A percentile compares a stretch with the other conserved stretches of the same genome.
Conservation (phyloP, 2,329 filamentous ascomycete genomes). For the Fusarium veterinarium region DNA sequence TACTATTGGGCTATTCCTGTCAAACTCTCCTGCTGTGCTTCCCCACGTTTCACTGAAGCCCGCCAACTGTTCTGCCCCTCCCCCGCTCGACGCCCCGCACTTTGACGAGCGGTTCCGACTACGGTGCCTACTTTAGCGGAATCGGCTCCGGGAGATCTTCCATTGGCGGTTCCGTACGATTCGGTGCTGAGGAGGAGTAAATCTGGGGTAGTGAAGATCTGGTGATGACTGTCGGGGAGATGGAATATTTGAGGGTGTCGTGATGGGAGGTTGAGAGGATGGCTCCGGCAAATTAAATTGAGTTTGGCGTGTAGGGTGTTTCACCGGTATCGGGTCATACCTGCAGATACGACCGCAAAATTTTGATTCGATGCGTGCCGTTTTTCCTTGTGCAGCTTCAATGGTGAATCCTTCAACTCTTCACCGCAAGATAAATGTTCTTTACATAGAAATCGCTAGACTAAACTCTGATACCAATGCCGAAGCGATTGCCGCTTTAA, state of each 20-base stretch:
- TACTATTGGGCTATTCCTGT: background rate
- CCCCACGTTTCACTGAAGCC: background rate
- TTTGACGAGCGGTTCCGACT: background rate
- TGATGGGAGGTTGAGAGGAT: background rate
- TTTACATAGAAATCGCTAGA: rapidly evolving
- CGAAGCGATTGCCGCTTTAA: rapidly evolving
- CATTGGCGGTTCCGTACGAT: background rate
- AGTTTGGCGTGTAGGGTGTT: rapidly evolving
- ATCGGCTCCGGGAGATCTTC: constrained; percentile 2
- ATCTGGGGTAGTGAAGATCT: background rate
- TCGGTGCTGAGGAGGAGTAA: background rate
- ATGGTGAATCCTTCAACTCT: rapidly evolving
- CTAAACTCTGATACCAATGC: background rate
- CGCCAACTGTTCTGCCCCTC: background rate
- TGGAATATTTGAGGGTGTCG: background rate
- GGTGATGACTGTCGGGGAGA: too few relatives aligned
- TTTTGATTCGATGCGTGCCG: background rate
- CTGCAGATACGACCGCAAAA: background rate
- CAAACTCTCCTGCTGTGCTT: background rate
- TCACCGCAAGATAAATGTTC: rapidly evolving
- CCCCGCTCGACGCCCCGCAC: background rate
- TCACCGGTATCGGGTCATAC: background rate
- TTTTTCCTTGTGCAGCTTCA: rapidly evolving
- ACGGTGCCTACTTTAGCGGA: background rate
- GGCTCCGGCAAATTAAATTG: background rate